Evolutionary conservation across 2,329 filamentous ascomycete species (phyloP).

Genomic region (Epichloe amarillans): DNA sequence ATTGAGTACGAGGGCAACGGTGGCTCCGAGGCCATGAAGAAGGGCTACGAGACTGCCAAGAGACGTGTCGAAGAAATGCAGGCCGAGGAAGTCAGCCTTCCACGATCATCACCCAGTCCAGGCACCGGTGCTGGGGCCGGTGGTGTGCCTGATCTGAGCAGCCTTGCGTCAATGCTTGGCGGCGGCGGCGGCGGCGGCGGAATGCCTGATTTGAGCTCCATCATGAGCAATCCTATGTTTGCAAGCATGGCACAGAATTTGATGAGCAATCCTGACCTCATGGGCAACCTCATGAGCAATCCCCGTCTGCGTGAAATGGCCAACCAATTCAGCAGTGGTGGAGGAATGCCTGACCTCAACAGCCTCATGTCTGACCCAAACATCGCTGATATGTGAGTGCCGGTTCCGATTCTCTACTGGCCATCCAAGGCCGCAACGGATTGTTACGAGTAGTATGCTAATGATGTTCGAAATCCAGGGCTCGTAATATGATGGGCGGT

Average conservation of each 20-base stretch:
- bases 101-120: constrained; percentile 37
- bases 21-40: constrained; percentile 94
- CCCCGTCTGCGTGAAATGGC: constrained; percentile 81
- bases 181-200: constrained; percentile 53
- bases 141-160: constrained; percentile 59
- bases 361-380: constrained; percentile 83
- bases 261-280: constrained; percentile 91
- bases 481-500: constrained; percentile 33
- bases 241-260: constrained; percentile 91
- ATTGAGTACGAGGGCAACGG: constrained; percentile 91
- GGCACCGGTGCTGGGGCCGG: constrained; percentile 36
- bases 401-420: neutral
- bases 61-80: constrained; percentile 72
- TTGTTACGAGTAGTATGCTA: neutral
- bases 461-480: constrained; percentile 18
- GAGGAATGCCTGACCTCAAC: constrained; percentile 80
- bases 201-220: constrained; percentile 73
- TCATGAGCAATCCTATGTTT: constrained; percentile 99
- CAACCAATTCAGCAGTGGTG: constrained; percentile 58
- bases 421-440: neutral
- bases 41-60: constrained; percentile 89
- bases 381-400: constrained; percentile 85
- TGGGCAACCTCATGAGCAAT: constrained; percentile 90
- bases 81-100: constrained; percentile 24
- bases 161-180: constrained; percentile 61